Conservation (phyloP, 2,329 filamentous ascomycete species). For the Ophiostoma pallidulum region DNA sequence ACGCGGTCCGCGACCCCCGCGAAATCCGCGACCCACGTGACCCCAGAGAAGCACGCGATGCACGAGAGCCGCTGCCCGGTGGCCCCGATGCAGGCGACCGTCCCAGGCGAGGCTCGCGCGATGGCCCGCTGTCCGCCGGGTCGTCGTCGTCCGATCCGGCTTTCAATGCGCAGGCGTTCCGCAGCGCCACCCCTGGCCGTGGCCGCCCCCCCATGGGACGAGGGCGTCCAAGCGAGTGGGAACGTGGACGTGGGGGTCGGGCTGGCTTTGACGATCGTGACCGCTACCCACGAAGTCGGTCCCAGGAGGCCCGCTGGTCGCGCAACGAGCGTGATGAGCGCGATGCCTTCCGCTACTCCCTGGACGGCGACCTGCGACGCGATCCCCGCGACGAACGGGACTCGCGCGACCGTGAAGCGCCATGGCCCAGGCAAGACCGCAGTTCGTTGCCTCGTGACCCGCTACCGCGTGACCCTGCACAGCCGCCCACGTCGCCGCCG, state of each 20-base stretch:
- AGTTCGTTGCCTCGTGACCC: slow-evolving; percentile 38
- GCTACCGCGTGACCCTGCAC: slow-evolving; percentile 34
- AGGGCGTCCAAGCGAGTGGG: slow-evolving; percentile 41
- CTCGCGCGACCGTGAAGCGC: slow-evolving; percentile 35
- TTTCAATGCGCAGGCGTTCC: slow-evolving; percentile 44
- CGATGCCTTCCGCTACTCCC: slow-evolving; percentile 31
- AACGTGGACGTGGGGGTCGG: slow-evolving; percentile 39
- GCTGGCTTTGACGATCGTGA: slow-evolving; percentile 52
- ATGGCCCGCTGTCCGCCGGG: slow-evolving; percentile 62
- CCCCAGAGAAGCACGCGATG: slow-evolving; percentile 38
- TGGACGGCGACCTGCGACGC: slow-evolving; percentile 26
- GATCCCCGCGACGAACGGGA: slow-evolving; percentile 29
- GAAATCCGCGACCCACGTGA: slow-evolving; percentile 10
- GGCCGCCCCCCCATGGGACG: slow-evolving; percentile 33
- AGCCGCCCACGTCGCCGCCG: slow-evolving; percentile 44
- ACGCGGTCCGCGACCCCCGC: slow-evolving; percentile 31
- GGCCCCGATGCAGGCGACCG: slow-evolving; percentile 55
- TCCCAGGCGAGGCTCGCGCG: slow-evolving; percentile 58
- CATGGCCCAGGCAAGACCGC: slow-evolving; percentile 43
- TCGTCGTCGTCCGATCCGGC: slow-evolving; percentile 61
- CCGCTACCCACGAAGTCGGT: slow-evolving; percentile 54
- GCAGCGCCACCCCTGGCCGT: slow-evolving; percentile 46
- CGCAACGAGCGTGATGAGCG: slow-evolving; percentile 42
- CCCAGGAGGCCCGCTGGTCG: slow-evolving; percentile 52
- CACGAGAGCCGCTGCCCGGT: slow-evolving; percentile 52